Evolutionary conservation across 371 early-diverging fungal genomes (phyloP).

Genomic region (Circinella umbellata): DNA sequence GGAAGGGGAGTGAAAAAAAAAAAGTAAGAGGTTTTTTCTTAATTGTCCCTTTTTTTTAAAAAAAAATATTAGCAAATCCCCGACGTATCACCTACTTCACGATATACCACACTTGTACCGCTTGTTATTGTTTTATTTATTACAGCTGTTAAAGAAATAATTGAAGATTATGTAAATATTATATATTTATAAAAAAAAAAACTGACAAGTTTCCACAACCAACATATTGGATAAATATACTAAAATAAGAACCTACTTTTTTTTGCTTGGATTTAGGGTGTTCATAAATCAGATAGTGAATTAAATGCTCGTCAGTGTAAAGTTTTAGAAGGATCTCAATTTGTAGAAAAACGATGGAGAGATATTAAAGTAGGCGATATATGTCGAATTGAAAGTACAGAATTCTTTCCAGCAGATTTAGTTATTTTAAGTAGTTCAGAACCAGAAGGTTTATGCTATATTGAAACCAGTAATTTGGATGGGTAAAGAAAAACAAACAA

Average conservation of each 20-base stretch:
- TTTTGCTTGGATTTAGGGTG: slow-evolving; percentile 33
- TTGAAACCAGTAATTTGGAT: slow-evolving; percentile 96
- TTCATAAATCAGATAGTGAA: slow-evolving; percentile 76
- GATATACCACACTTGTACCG: slow-evolving; percentile 92
- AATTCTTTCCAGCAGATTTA: slow-evolving; percentile 94
- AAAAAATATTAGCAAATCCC: slow-evolving; percentile 84
- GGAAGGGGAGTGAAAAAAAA: too few species aligned
- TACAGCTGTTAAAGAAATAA: slow-evolving; percentile 95
- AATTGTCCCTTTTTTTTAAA: too few species aligned
- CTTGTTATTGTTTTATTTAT: slow-evolving; percentile 87
- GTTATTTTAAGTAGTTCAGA: slow-evolving; percentile 84
- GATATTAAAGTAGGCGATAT: slow-evolving; percentile 92
- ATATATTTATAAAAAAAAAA: background rate
- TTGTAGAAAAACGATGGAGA: slow-evolving; percentile 74
- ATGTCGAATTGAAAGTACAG: slow-evolving; percentile 81
- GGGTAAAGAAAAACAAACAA: slow-evolving; percentile 58
- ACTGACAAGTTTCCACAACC: background rate
- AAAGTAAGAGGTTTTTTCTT: too few species aligned
- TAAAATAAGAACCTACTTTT: background rate
- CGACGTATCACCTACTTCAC: slow-evolving; percentile 84
- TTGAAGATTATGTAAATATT: slow-evolving; percentile 87
- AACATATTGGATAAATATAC: background rate
- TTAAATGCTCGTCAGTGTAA: slow-evolving; percentile 76
- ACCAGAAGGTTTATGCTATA: slow-evolving; percentile 90
- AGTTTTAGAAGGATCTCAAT: slow-evolving; percentile 65